Evolutionary conservation across 2,329 filamentous ascomycete genomes (phyloP).

Genomic region (Byssoonygena ceratinophila): DNA sequence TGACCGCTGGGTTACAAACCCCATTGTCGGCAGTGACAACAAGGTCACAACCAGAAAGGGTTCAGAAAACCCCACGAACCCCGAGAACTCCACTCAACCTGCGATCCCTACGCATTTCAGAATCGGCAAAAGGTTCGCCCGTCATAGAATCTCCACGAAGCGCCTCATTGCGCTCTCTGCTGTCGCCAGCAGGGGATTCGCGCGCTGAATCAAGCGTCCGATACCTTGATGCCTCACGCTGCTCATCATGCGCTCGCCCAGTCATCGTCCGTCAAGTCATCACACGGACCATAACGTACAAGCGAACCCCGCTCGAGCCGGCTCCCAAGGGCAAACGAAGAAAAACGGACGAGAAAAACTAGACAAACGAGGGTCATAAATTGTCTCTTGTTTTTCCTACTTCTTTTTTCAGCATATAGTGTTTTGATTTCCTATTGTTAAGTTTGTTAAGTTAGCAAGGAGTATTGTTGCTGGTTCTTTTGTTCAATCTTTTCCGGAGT

Average conservation of each 20-base stretch:
- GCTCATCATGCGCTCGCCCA: conserved; percentile 47
- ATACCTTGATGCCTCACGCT: conserved; percentile 51
- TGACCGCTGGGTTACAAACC: conserved; percentile 50
- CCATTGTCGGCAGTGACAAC: conserved; percentile 44
- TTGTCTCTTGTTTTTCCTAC: not conserved
- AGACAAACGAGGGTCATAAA: not conserved
- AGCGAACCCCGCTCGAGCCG: conserved; percentile 62
- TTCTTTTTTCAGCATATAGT: not conserved
- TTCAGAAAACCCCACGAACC: conserved; percentile 48
- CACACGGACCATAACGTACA: conserved; percentile 78
- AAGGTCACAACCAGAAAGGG: conserved; percentile 30
- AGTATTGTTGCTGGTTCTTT: not conserved
- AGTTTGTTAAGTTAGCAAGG: conserved; percentile 6
- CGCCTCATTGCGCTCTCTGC: conserved; percentile 58
- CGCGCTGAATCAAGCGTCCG: conserved; percentile 58
- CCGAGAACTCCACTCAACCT: conserved; percentile 31
- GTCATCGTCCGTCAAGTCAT: conserved; percentile 77
- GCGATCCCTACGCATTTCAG: conserved; percentile 59
- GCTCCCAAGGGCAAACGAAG: conserved; percentile 88
- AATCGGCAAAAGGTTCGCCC: conserved; percentile 59
- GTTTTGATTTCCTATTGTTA: not conserved
- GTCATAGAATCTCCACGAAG: conserved; percentile 59
- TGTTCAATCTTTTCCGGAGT: not conserved
- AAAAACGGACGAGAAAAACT: conserved; percentile 42
- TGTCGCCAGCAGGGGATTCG: conserved; percentile 68